These are phyloP conservation scores for Glaciozyma antarctica DNA, from an alignment of 768 basidiomycete genomes.

Conservation along the genomic window DNA sequence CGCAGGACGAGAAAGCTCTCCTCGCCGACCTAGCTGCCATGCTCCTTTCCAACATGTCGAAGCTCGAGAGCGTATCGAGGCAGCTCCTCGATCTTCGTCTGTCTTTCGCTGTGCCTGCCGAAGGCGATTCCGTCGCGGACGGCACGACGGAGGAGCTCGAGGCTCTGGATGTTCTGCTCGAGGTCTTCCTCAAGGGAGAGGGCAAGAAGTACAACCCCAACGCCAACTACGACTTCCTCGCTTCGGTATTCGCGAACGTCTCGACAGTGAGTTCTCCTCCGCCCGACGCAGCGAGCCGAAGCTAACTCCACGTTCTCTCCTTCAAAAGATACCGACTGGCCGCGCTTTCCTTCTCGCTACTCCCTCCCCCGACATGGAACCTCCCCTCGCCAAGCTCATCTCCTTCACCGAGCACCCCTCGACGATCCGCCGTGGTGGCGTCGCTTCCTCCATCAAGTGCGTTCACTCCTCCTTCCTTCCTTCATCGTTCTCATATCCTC, in stretches of 20 bases:
- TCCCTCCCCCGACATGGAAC: conserved; percentile 39
- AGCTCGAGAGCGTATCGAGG: conserved; percentile 58
- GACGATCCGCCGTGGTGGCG: conserved; percentile 74
- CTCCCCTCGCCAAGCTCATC: conserved; percentile 69
- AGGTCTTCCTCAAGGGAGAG: conserved; percentile 75
- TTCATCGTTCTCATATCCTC: conserved; percentile 11
- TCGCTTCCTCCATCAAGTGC: conserved; percentile 78
- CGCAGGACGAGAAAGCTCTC: conserved; percentile 75
- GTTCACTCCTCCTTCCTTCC: conserved; percentile 25
- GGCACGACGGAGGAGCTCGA: conserved; percentile 46
- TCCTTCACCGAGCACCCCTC: conserved; percentile 84
- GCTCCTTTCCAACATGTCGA: conserved; percentile 88
- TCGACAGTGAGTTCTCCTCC: conserved; percentile 52
- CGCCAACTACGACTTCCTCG: conserved; percentile 77
- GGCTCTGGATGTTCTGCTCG: conserved; percentile 72
- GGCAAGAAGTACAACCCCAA: conserved; percentile 46
- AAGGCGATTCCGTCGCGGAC: conserved; percentile 26
- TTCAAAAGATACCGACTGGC: conserved; percentile 57
- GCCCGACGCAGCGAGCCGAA: background rate
- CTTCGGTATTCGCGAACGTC: conserved; percentile 88
- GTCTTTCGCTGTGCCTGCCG: conserved; percentile 41
- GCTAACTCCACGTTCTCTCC: background rate
- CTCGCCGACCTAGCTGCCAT: conserved; percentile 94
- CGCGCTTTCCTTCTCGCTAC: conserved; percentile 61
- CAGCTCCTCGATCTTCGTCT: conserved; percentile 58